Evolutionary conservation across 129 eudicot species (phyloP).

Genomic region (Chrysanthemum seticuspe): DNA sequence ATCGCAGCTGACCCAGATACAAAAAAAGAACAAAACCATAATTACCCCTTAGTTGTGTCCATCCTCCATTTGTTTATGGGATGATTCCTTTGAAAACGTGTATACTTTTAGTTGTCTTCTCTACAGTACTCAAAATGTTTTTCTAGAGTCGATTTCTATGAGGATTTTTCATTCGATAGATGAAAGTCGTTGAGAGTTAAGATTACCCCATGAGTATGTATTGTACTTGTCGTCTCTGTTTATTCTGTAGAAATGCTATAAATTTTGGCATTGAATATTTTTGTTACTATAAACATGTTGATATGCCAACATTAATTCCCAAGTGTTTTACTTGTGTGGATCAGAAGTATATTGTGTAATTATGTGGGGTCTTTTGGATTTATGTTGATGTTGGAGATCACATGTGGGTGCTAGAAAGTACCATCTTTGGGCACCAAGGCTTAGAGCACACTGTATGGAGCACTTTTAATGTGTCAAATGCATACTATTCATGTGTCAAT

Average conservation of each 20-base stretch:
- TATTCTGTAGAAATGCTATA: conserved; percentile 47
- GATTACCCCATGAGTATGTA: conserved; percentile 41
- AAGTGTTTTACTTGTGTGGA: neutral
- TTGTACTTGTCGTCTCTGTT: neutral
- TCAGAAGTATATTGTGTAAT: neutral
- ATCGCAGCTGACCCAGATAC: conserved; percentile 15
- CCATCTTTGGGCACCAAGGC: neutral
- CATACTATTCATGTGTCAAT: too few species aligned
- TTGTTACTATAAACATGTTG: conserved; percentile 8
- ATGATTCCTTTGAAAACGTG: conserved; percentile 39
- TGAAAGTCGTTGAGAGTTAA: neutral
- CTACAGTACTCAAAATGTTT: conserved; percentile 19
- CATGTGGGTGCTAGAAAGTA: neutral
- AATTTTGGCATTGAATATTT: conserved; percentile 41
- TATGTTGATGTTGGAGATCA: conserved; percentile 7
- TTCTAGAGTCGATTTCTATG: conserved; percentile 16
- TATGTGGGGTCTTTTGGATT: conserved; percentile 1
- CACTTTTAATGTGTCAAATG: too few species aligned
- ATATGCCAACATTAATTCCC: neutral
- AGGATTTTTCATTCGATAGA: conserved; percentile 19
- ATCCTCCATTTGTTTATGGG: conserved; percentile 27
- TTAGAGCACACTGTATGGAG: too few species aligned
- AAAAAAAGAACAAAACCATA: neutral
- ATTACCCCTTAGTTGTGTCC: conserved; percentile 1
- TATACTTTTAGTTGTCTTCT: conserved; percentile 37